These are phyloP conservation scores for Eremomyces bilateralis DNA, from an alignment of 495 filamentous ascomycete species.

Conservation along the genomic window DNA sequence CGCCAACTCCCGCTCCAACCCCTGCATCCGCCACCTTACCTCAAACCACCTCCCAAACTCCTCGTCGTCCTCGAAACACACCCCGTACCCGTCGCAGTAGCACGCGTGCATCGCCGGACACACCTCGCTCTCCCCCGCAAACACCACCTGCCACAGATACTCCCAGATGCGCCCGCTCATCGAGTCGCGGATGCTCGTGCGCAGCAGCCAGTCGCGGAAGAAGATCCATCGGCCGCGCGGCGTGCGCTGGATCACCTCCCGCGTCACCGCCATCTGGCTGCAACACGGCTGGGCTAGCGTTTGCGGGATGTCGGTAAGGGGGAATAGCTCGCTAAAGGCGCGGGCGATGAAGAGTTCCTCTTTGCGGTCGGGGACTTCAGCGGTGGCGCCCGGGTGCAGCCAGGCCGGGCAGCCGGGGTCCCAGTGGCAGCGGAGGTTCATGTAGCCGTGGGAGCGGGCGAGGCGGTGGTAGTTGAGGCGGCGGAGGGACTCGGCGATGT, in stretches of 20 bases:
- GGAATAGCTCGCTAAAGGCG: slow-evolving; percentile 21
- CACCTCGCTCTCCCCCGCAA: slow-evolving; percentile 28
- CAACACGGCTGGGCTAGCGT: slow-evolving; percentile 32
- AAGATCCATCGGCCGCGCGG: slow-evolving; percentile 37
- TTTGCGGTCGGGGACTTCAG: slow-evolving; percentile 30
- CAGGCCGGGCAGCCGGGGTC: slow-evolving; percentile 29
- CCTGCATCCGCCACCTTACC: slow-evolving; percentile 20
- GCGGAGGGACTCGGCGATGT: slow-evolving; percentile 21
- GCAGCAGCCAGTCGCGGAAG: slow-evolving; percentile 47
- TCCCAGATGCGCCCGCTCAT: slow-evolving; percentile 54
- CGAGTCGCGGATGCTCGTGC: slow-evolving; percentile 38
- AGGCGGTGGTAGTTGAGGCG: slow-evolving; percentile 24
- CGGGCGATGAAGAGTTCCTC: slow-evolving; percentile 35
- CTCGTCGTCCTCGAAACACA: slow-evolving; percentile 47
- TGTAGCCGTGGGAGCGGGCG: slow-evolving; percentile 24
- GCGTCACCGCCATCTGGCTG: slow-evolving; percentile 37
- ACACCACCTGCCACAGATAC: slow-evolving; percentile 57
- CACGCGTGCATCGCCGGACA: slow-evolving; percentile 48
- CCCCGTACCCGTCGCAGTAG: slow-evolving; percentile 56
- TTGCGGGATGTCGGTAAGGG: slow-evolving; percentile 28
- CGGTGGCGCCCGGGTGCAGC: slow-evolving; percentile 32
- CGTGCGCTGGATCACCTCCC: slow-evolving; percentile 25
- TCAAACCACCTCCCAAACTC: slow-evolving; percentile 28
- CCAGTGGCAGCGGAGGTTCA: slow-evolving; percentile 31
- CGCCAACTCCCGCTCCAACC: slow-evolving; percentile 18